Base-by-base conservation (phyloP, 192 early-diverging fungal genomes). In the Pilaira anomala region DNA sequence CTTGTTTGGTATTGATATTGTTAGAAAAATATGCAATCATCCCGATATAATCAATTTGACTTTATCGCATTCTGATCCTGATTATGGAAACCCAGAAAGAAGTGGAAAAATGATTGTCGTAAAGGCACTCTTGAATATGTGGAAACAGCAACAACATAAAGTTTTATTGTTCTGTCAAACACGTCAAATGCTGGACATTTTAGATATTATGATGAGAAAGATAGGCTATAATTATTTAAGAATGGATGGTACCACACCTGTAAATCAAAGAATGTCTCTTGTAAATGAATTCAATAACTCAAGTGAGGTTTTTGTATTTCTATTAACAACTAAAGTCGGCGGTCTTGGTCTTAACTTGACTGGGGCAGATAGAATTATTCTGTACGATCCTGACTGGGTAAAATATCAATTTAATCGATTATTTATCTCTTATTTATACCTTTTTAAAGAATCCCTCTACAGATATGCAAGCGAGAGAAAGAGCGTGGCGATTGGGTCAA, bases 11-110 rank as follows among this genome's bases (percentile, higher is more conserved):
- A 95, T 97, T 56, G 95, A 97, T 63, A 81, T 91, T 48, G 83
- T 95, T 9, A 80, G 95, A 51, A 98, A 99, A 78, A 95, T 97
- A 25, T 99, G 97, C 69, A 97, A 99, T 68, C 97, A 99, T 61
- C 93, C 93, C 0, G 95, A 98, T 68, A 72, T 94, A 14, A 39
- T 88, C 11, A 60, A 72, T 13, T 41, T 74, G 16, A 71, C 80
- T 12, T 49, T n/a, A n/a, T 11, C n/a, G 0, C 22, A 52, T 18
- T 30, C 85, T 69, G 75, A 78, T 21, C 65, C 73, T 0, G 80
- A 83, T 36, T 93, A 87, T 67, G 93, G 91, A 3, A 72, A 80
- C 28, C 74, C 77, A 5, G 71, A 75, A 7, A 69, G 76, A 49
- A 90, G 91, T 30, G 95, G 97, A 11, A 99, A 99, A 68, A 85